Base-by-base conservation (phyloP, 1,139 yeast species). In the Komagataea norvegica region DNA sequence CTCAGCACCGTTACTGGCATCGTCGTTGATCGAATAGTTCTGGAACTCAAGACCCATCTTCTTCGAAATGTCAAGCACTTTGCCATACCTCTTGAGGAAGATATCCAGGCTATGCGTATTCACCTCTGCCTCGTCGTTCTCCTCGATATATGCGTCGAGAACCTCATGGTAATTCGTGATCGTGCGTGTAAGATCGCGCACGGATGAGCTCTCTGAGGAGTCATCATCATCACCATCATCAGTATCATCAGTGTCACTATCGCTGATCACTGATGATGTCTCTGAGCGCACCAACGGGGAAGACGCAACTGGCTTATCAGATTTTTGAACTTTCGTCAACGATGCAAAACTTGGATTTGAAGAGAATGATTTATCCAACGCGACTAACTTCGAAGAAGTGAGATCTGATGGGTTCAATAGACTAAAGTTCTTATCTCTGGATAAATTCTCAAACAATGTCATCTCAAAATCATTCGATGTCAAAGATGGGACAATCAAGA, bases 401-500 rank as follows among this genome's bases (percentile, higher is more conserved):
- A 43, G n/a, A 8, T 29, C 25, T 3, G 17, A 25, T 8, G 34
- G 5, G 25, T 44, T 40, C 15, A 19, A 31, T 14, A 27, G 30
- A 3, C 24, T 16, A 29, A 43, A 32, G 6, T 36, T 18, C 10
- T 35, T 34, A n/a, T 29, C 24, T 19, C 22, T 8, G 8, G 32
- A 25, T 14, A 45, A 14, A 3, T 32, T 32, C 7, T 45, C 43
- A 27, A 50, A 51, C 10, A 70, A 42, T 19, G 59, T 52, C 6
- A 54, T 43, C 53, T 80, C 87, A 56, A 77, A 79, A 14, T 61
- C 54, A 39, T 61, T 65, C 77, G 80, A 71, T 46, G 81, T 78
- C 46, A 68, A 64, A 2, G 85, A 79, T 0, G 91, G 88, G 0
- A 77, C 81, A 24, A 81, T 70, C 21, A 81, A 67, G 6, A 79